These are phyloP conservation scores for Penicillium ochrochloron DNA, from an alignment of 495 filamentous ascomycete species.

Conservation along the genomic window DNA sequence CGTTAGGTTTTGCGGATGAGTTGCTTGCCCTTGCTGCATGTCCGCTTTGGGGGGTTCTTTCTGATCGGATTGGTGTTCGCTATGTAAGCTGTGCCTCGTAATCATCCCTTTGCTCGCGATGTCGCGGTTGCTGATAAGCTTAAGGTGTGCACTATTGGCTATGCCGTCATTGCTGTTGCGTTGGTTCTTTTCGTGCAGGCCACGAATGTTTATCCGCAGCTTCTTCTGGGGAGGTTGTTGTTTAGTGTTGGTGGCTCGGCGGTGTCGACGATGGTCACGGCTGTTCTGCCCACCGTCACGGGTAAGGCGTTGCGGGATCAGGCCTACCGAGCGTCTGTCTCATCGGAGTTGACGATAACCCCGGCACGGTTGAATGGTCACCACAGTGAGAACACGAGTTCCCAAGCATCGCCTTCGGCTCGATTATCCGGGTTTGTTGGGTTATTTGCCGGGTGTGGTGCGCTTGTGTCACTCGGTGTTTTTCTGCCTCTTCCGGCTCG, in stretches of 20 bases:
- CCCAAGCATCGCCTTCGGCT: constrained; percentile 50
- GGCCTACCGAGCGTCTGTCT: constrained; percentile 50
- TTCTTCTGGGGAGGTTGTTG: constrained; percentile 81
- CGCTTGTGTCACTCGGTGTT: constrained; percentile 75
- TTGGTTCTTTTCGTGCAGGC: constrained; percentile 84
- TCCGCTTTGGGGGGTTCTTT: constrained; percentile 89
- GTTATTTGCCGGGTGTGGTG: constrained; percentile 89
- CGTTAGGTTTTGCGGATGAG: constrained; percentile 95
- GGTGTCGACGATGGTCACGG: constrained; percentile 96
- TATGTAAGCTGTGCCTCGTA: constrained; percentile 44
- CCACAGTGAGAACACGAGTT: constrained; percentile 15
- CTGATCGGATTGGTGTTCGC: constrained; percentile 85
- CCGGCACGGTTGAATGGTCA: constrained; percentile 37
- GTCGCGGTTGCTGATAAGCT: constrained; percentile 2
- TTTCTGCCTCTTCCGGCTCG: constrained; percentile 87
- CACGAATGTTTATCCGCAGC: constrained; percentile 83
- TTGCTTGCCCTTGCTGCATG: constrained; percentile 88
- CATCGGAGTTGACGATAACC: constrained; percentile 68
- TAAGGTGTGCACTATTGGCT: constrained; percentile 77
- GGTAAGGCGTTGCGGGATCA: constrained; percentile 36
- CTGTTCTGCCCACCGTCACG: constrained; percentile 86
- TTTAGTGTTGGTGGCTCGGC: constrained; percentile 93
- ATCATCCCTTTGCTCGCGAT: constrained; percentile 1
- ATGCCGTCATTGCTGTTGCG: constrained; percentile 74
- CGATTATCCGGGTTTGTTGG: constrained; percentile 88